phyloP scores from a whole-genome alignment of 1,284 basidiomycete genomes.

The Ustilago xerochloae region DNA sequence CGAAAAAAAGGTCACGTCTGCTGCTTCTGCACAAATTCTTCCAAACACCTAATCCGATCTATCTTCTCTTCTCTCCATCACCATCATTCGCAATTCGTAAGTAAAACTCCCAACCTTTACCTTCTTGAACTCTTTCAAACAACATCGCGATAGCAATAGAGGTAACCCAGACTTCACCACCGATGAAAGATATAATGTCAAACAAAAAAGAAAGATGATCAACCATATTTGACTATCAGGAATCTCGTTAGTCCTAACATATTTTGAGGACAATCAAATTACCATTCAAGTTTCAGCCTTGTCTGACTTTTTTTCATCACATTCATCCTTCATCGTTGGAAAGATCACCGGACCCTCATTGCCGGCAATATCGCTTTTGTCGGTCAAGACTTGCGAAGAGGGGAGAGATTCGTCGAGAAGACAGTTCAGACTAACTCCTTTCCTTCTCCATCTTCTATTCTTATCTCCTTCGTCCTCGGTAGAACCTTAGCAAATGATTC shows the following conservation, averaged over 20 bases:
- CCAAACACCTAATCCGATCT: background rate
- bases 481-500: too few species aligned
- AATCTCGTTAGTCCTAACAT: slow-evolving; percentile 55
- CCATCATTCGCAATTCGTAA: slow-evolving; percentile 7
- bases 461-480: too few species aligned
- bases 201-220: slow-evolving; percentile 32
- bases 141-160: too few species aligned
- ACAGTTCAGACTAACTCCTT: too few species aligned
- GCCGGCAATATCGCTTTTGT: too few species aligned
- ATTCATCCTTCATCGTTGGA: background rate
- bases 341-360: too few species aligned
- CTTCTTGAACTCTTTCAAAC: background rate
- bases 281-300: slow-evolving; percentile 56
- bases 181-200: too few species aligned
- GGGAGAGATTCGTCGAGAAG: too few species aligned
- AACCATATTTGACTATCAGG: slow-evolving; percentile 50
- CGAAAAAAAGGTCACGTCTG: too few species aligned
- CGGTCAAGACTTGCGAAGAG: too few species aligned
- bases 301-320: slow-evolving; percentile 24
- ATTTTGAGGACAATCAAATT: slow-evolving; percentile 52
- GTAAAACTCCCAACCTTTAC: background rate
- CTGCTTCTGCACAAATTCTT: background rate
- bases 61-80: slow-evolving; percentile 19
- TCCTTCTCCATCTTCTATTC: too few species aligned
- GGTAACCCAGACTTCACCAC: too few species aligned